Conservation (phyloP, 2,329 filamentous ascomycete genomes). For the Seiridium cupressi region DNA sequence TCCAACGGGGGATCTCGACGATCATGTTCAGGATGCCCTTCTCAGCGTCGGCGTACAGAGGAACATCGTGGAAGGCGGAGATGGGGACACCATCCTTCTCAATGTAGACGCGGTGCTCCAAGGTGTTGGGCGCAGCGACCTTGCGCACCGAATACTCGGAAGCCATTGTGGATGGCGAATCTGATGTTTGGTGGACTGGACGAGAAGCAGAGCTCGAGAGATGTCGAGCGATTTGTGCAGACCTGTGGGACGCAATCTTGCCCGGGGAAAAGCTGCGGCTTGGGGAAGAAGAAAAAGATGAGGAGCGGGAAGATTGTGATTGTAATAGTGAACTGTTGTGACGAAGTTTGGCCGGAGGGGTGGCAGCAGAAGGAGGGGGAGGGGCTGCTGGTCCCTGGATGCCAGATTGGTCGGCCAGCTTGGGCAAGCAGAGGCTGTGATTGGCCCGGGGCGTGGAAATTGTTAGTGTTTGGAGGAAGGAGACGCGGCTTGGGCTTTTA, state of each 20-base stretch:
- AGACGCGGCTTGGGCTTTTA: neutral
- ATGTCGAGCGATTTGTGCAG: conserved; percentile 55
- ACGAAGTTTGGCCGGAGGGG: conserved; percentile 18
- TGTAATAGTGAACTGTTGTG: conserved; percentile 11
- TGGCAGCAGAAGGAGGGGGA: conserved; percentile 19
- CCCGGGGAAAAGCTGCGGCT: conserved; percentile 6
- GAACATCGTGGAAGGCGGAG: conserved; percentile 98
- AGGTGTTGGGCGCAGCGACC: conserved; percentile 84
- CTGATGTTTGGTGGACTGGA: conserved; percentile 16
- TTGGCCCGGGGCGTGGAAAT: conserved; percentile 7
- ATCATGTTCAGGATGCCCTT: conserved; percentile 98
- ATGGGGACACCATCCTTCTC: conserved; percentile 95
- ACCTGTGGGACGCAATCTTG: conserved; percentile 49
- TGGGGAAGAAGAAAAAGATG: conserved; percentile 9
- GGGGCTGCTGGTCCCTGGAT: conserved; percentile 8
- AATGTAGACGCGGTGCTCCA: conserved; percentile 96
- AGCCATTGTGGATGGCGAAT: conserved; percentile 48
- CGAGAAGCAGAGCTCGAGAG: conserved; percentile 38
- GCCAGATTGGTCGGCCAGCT: conserved; percentile 8
- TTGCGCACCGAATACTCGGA: conserved; percentile 77
- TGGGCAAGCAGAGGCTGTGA: conserved; percentile 6
- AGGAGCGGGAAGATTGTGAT: conserved; percentile 9
- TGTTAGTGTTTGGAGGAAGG: neutral
- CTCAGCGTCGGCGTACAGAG: conserved; percentile 94
- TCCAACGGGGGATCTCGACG: conserved; percentile 99